phyloP scores from a whole-genome alignment of 805 yeast genomes.

The Yarrowia sp. region DNA sequence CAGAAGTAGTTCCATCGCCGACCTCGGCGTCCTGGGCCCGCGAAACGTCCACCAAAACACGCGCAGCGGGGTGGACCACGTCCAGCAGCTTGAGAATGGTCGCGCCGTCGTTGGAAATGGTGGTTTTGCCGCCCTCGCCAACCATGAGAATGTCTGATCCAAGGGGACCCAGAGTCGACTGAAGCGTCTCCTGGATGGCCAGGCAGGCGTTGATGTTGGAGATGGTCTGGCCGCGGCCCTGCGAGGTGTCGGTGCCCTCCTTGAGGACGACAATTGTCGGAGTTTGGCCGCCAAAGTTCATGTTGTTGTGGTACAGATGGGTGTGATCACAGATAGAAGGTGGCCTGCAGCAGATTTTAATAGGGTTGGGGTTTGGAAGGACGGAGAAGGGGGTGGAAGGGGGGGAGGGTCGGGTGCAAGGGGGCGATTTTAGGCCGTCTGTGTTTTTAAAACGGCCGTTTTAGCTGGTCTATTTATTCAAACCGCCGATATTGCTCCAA shows the following conservation, averaged over 20 bases:
- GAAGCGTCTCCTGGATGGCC: constrained; percentile 93
- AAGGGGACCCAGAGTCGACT: constrained; percentile 94
- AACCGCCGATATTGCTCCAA: background rate
- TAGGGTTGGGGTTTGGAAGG: constrained; percentile 9
- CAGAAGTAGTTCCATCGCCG: constrained; percentile 98
- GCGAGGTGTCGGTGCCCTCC: constrained; percentile 97
- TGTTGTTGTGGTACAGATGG: constrained; percentile 38
- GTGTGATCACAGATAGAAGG: background rate
- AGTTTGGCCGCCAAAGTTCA: constrained; percentile 90
- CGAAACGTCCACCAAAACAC: constrained; percentile 88
- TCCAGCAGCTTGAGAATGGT: constrained; percentile 88
- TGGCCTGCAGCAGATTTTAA: background rate
- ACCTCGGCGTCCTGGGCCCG: constrained; percentile 98
- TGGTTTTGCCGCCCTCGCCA: constrained; percentile 76
- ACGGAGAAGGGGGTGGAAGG: background rate
- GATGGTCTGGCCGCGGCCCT: constrained; percentile 93
- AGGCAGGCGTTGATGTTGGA: constrained; percentile 95
- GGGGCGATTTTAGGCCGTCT: too few species aligned
- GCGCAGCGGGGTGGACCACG: constrained; percentile 98
- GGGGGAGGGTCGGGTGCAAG: too few species aligned
- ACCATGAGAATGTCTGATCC: constrained; percentile 95
- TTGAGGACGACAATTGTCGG: constrained; percentile 98
- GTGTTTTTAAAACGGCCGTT: too few species aligned
- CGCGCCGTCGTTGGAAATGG: constrained; percentile 98
- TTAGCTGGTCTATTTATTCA: too few species aligned